Evolutionary conservation across 495 filamentous ascomycete genomes (phyloP).

Genomic region (Podospora appendiculata): DNA sequence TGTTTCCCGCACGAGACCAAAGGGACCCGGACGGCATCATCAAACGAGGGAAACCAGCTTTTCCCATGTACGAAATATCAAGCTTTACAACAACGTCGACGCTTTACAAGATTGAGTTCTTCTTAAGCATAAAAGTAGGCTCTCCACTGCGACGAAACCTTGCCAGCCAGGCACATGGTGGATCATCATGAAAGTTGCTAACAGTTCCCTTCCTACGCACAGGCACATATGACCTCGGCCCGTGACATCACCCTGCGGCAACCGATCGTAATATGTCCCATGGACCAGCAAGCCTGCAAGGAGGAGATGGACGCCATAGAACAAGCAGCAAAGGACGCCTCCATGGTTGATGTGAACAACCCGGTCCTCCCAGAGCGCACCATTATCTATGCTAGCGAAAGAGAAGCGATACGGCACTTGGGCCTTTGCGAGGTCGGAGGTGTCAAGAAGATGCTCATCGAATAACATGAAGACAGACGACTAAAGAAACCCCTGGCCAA

Average conservation of each 20-base stretch:
- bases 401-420: constrained; percentile 64
- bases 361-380: constrained; percentile 76
- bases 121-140: constrained; percentile 82
- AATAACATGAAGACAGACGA: constrained; percentile 36
- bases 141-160: neutral
- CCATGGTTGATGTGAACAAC: constrained; percentile 77
- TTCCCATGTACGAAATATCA: constrained; percentile 79
- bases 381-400: constrained; percentile 73
- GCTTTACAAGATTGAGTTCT: constrained; percentile 98
- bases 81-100: constrained; percentile 92
- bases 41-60: constrained; percentile 73
- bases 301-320: constrained; percentile 98
- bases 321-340: constrained; percentile 86
- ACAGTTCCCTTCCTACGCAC: constrained; percentile 12
- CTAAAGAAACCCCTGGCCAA: too few relatives aligned
- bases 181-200: constrained; percentile 5
- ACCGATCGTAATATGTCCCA: constrained; percentile 91
- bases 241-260: constrained; percentile 86
- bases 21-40: constrained; percentile 84
- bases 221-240: constrained; percentile 89
- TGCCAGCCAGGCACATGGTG: neutral
- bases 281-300: constrained; percentile 91
- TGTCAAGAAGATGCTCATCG: constrained; percentile 81
- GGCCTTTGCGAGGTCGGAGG: constrained; percentile 82
- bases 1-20: constrained; percentile 86